Evolutionary conservation across 306 rosid species (phyloP), one percentile per base, ranked within the genome.

Genomic region (Prunus dulcis): DNA sequence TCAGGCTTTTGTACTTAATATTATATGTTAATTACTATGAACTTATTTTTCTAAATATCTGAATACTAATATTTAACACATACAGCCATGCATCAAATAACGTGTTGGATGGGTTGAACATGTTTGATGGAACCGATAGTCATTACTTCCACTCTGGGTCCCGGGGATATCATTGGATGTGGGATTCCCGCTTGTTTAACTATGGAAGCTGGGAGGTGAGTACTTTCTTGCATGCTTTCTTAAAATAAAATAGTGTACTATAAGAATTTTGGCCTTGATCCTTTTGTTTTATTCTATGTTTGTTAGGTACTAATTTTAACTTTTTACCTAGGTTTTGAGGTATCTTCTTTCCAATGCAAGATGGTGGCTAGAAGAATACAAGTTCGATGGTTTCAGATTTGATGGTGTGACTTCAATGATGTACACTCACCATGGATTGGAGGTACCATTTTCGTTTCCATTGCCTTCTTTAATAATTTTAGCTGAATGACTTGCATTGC

Each of bases 201-300:
- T 96, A 96, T 81, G 99, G 98, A 89, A 92, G 93, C 86, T 96
- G 99, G 99, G 99, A 96, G 91, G 99, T 96, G 88, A 68, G 93
- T 74, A 63, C 67, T 76, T 68, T 80, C 75, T 67, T 67, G 23
- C 22, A 25, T 72, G 43, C 53, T 46, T 69, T 71, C 71, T 66
- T 76, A 23, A 22, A 14, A 60, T 25, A 22, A 71, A 15, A 67
- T 50, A 72, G 38, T 38, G 12, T 46, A 64, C 47, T 61, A 58
- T 17, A 25, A 73, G 30, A 17, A 43, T 41, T 41, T 9, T 22
- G 41, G 14, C 41, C 76, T 25, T 73, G 27, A 73, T 17, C 28
- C 28, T 57, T 58, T 4, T 73, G 6, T 28, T 60, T 43, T 10
- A 73, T 43, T n/a, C 43, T 78, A 77, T 77, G 53, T 56, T 76